Conservation (phyloP, 1,284 basidiomycete species). For the Irpex sp. region DNA sequence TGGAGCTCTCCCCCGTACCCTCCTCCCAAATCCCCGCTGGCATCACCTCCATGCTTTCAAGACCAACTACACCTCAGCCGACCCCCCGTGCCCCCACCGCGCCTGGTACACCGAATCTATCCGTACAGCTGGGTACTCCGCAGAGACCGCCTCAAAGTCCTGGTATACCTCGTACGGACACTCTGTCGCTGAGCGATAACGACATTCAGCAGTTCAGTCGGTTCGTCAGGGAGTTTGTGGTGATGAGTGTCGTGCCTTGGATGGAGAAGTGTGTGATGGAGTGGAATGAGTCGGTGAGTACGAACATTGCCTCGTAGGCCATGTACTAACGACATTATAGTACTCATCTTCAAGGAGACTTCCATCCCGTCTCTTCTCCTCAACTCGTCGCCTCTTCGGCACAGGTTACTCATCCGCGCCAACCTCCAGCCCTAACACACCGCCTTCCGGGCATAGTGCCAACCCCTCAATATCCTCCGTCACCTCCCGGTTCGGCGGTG, state of each 20-base stretch:
- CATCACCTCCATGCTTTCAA: conserved; percentile 5
- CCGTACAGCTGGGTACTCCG: neutral
- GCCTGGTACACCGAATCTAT: neutral
- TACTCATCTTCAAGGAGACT: conserved; percentile 81
- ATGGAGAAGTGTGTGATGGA: conserved; percentile 93
- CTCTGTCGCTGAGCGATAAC: conserved; percentile 48
- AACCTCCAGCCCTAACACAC: conserved; percentile 25
- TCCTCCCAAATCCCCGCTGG: conserved; percentile 15
- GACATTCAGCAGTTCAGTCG: conserved; percentile 80
- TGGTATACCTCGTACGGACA: conserved; percentile 10
- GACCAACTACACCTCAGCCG: conserved; percentile 11
- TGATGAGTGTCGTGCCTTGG: conserved; percentile 90
- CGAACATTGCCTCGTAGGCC: neutral
- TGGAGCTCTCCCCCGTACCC: conserved; percentile 19
- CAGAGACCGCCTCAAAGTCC: conserved; percentile 6
- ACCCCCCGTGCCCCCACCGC: neutral
- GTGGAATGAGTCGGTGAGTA: conserved; percentile 83
- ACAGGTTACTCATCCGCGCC: conserved; percentile 44
- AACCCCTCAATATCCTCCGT: conserved; percentile 35
- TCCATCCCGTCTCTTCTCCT: conserved; percentile 76
- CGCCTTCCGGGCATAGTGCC: conserved; percentile 25
- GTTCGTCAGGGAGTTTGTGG: conserved; percentile 86
- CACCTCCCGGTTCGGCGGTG: conserved; percentile 35
- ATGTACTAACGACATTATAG: conserved; percentile 26
- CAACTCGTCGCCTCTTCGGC: conserved; percentile 88